These are phyloP conservation scores for Zizania latifolia DNA, from an alignment of 176 grass and related monocot genomes.

Conservation along the genomic window DNA sequence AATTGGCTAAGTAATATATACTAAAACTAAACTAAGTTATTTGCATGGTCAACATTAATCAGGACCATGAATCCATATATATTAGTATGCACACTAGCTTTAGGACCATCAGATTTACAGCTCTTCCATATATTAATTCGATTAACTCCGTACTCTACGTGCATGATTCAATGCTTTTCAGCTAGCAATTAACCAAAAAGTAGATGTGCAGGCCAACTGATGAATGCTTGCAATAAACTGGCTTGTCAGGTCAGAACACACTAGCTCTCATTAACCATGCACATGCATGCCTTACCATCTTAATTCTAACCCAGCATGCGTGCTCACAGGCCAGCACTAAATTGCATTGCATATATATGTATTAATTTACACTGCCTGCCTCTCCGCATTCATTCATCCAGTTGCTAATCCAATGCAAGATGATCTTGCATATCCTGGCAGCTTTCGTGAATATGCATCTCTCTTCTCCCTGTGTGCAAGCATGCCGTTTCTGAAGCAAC, in stretches of 20 bases:
- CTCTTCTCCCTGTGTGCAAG: no score
- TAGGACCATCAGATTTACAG: constrained; percentile 18
- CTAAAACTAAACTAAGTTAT: neutral
- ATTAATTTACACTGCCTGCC: neutral
- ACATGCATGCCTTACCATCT: neutral
- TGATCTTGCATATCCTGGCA: constrained; percentile 22
- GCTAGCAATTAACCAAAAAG: constrained; percentile 14
- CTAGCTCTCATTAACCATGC: neutral
- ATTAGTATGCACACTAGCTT: no score
- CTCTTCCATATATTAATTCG: neutral
- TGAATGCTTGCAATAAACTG: neutral
- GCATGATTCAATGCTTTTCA: neutral
- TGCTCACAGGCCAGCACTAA: neutral
- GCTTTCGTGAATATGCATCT: constrained; percentile 18
- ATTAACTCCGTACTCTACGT: neutral
- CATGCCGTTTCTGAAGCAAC: constrained; percentile 25
- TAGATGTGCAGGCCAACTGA: neutral
- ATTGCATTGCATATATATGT: neutral
- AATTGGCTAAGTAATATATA: constrained; percentile 9
- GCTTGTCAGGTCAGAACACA: neutral
- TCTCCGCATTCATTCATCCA: constrained; percentile 1
- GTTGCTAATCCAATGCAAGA: constrained; percentile 17
- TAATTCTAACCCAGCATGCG: constrained; percentile 2
- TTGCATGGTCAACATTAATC: neutral
- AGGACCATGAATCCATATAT: neutral